Conservation (phyloP, 305 asterid species). For the Fraxinus greggii region DNA sequence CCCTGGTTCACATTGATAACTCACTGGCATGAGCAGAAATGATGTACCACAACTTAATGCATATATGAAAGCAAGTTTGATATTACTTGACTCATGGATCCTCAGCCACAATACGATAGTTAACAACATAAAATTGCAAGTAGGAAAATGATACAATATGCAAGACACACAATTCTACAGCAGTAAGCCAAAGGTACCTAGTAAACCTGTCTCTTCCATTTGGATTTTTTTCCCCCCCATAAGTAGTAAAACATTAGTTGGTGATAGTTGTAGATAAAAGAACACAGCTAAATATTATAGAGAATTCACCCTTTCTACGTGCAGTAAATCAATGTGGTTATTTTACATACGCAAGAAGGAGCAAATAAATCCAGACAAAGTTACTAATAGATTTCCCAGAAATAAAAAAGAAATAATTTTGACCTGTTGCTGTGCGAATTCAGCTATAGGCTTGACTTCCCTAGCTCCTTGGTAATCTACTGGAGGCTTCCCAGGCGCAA, state of each 20-base stretch:
- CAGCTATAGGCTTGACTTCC: slow-evolving; percentile 81
- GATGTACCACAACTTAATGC: slow-evolving; percentile 1
- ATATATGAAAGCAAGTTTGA: not conserved
- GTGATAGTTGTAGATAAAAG: slow-evolving; percentile 1
- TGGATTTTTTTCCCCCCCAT: not conserved
- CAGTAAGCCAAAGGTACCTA: slow-evolving; percentile 11
- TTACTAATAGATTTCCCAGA: not conserved
- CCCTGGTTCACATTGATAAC: not conserved
- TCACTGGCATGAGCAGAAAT: slow-evolving; percentile 7
- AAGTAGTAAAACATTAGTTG: not conserved
- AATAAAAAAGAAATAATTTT: slow-evolving; percentile 9
- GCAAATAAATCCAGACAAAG: not conserved
- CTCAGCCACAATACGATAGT: not conserved
- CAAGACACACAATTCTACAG: slow-evolving; percentile 4
- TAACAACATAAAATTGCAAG: not conserved
- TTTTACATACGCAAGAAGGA: not conserved
- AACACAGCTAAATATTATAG: not conserved
- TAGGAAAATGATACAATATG: not conserved
- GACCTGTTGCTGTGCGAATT: slow-evolving; percentile 73
- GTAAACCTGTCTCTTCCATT: slow-evolving; percentile 8
- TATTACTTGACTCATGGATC: not conserved
- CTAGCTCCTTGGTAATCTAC: slow-evolving; percentile 90
- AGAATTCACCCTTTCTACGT: not conserved
- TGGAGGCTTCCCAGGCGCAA: slow-evolving; percentile 85
- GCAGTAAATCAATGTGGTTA: not conserved